Conservation (phyloP, 2,329 filamentous ascomycete species). For the Cordyceps sp. region DNA sequence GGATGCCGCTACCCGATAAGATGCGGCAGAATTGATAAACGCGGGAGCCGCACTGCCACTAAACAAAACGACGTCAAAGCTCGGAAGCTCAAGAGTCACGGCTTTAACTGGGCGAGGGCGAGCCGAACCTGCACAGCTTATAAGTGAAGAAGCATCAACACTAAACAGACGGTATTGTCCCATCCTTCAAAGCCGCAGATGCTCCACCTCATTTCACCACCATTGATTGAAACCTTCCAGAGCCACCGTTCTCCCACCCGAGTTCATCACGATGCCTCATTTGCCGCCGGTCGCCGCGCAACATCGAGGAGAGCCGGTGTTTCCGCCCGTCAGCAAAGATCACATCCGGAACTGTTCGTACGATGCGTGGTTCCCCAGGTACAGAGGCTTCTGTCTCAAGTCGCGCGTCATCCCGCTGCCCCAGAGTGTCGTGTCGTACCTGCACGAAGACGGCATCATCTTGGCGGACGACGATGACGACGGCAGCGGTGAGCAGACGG, state of each 20-base stretch:
- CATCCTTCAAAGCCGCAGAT: too few relatives aligned
- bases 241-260: not conserved
- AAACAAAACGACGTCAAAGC: too few relatives aligned
- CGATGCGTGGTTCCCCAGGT: constrained; percentile 78
- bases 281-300: constrained; percentile 8
- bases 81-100: too few relatives aligned
- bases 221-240: too few relatives aligned
- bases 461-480: constrained; percentile 53
- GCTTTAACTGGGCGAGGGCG: too few relatives aligned
- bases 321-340: constrained; percentile 67
- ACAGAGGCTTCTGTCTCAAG: constrained; percentile 67
- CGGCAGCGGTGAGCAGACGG: constrained; percentile 19
- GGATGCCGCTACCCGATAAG: constrained; percentile 2
- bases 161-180: too few relatives aligned
- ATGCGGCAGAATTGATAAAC: constrained; percentile 11
- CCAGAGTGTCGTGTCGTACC: constrained; percentile 62
- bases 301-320: constrained; percentile 30
- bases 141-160: too few relatives aligned
- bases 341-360: constrained; percentile 94
- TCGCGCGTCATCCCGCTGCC: constrained; percentile 70
- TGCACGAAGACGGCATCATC: constrained; percentile 83
- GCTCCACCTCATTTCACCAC: too few relatives aligned
- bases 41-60: too few relatives aligned
- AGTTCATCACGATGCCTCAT: constrained; percentile 15
- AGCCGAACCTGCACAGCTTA: too few relatives aligned